Evolutionary conservation across 345 rosid species (phyloP), one percentile per base, ranked within the genome.

Genomic region (Murraya paniculata): DNA sequence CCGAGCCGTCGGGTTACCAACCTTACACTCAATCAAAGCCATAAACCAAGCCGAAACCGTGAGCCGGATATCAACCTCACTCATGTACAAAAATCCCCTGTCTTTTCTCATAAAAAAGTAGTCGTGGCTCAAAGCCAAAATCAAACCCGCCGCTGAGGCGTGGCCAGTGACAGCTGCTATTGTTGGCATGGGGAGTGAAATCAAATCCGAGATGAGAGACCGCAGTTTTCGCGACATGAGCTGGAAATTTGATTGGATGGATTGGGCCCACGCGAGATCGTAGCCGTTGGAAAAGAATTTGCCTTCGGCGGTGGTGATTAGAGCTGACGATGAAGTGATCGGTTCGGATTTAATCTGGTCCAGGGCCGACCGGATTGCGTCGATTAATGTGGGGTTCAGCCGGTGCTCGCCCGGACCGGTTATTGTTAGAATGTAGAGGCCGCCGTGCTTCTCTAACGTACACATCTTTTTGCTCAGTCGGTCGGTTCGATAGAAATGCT

Each of bases 231-330:
- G 48, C 16, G 80, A 82, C 97, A 93, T 87, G 60, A 72, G 55
- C 19, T 2, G 1, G 78, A 65, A 64, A 9, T 85, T 89, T 69
- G 88, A 77, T 2, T 65, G 81, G 60, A 74, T 60, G 28, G 85
- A 25, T 30, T 73, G 35, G 61, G 91, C 90, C 87, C 91, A 86
- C 45, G 77, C 84, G 69, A 93, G 86, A 82, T 93, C 97, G 80
- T 82, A 90, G 65, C 98, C 98, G 76, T 94, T 93, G 78, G 98
- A 94, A 90, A 93, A 94, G 90, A 90, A 94, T 76, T 81, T 90
- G 13, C 98, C 98, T 13, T 88, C 75, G 48, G 97, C 79, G 30
- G 88, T 87, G 66, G 94, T 91, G 86, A 93, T 78, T 19, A 93
- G 94, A 25, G 79, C 92, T 39, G 94, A 80, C 50, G 85, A 86